Evolutionary conservation across 768 basidiomycete species (phyloP).

Genomic region (Trametes elegans): DNA sequence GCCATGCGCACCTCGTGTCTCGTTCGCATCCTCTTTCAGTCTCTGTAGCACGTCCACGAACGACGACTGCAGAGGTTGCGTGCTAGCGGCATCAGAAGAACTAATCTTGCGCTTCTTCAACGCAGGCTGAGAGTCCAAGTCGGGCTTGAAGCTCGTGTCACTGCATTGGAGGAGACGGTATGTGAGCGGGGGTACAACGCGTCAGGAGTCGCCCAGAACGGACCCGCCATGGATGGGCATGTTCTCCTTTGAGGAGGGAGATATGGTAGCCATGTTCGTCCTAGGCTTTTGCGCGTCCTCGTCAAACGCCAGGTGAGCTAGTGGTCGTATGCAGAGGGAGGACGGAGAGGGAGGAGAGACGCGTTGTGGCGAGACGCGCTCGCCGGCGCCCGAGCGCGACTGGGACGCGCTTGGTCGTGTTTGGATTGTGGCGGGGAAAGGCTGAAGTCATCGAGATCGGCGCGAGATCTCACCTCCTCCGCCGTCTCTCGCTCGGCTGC

Average conservation of each 20-base stretch:
- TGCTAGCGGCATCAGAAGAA: constrained; percentile 13
- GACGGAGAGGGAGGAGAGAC: constrained; percentile 3
- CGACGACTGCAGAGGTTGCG: constrained; percentile 30
- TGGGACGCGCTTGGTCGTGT: constrained; percentile 22
- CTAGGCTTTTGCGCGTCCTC: too few species aligned
- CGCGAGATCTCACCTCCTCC: neutral
- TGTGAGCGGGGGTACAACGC: neutral
- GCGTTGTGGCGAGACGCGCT: constrained; percentile 14
- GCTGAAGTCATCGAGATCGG: constrained; percentile 14
- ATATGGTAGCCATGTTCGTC: constrained; percentile 17
- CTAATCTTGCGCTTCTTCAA: constrained; percentile 35
- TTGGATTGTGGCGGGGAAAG: constrained; percentile 8
- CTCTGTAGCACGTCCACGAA: constrained; percentile 40
- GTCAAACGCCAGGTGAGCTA: too few species aligned
- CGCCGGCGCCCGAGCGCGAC: neutral
- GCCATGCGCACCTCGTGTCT: constrained; percentile 21
- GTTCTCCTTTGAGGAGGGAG: constrained; percentile 20
- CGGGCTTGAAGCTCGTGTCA: constrained; percentile 19
- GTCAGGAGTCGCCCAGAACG: neutral
- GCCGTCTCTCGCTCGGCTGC: too few species aligned
- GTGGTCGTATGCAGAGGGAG: too few species aligned
- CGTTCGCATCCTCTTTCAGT: constrained; percentile 33
- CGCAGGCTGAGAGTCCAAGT: constrained; percentile 26
- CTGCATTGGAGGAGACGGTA: neutral
- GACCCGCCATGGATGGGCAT: constrained; percentile 20